phyloP scores from a whole-genome alignment of 306 rosid genomes.

The Cicer yamashitae region DNA sequence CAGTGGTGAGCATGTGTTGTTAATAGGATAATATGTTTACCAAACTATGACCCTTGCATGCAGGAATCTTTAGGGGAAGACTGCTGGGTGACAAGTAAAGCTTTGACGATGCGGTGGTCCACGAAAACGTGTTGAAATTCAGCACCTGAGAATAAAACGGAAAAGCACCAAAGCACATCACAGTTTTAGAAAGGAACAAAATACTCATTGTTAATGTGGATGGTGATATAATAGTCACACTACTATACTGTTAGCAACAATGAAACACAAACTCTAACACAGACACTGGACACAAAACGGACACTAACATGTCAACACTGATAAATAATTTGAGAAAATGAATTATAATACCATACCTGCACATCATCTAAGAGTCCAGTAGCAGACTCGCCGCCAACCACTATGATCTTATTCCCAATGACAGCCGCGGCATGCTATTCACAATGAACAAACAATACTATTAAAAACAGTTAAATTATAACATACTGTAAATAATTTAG shows the following conservation, averaged over 20 bases:
- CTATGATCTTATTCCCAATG: conserved; percentile 89
- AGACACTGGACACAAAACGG: too few species aligned
- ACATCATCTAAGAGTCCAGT: conserved; percentile 81
- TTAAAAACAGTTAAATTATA: not conserved
- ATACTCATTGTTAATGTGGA: not conserved
- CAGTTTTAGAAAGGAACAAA: conserved; percentile 9
- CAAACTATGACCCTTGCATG: conserved; percentile 94
- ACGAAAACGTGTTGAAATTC: conserved; percentile 76
- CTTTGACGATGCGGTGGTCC: conserved; percentile 84
- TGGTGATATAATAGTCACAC: not conserved
- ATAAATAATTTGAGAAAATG: too few species aligned
- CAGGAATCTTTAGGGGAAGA: conserved; percentile 85
- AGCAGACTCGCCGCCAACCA: conserved; percentile 91
- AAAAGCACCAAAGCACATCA: conserved; percentile 15
- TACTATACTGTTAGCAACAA: not conserved
- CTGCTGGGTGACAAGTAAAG: conserved; percentile 91
- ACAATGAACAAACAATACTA: conserved; percentile 11
- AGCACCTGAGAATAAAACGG: conserved; percentile 65
- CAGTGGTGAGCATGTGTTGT: not conserved
- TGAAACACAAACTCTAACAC: too few species aligned
- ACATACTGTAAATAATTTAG: not conserved
- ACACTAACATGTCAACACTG: too few species aligned
- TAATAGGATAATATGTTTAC: conserved; percentile 48
- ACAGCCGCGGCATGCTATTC: conserved; percentile 87
- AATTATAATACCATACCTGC: conserved; percentile 54